A percentile compares a stretch with the other conserved stretches of the same genome.
Conservation (phyloP, 2,329 filamentous ascomycete genomes). For the Fusarium marasasianum region DNA sequence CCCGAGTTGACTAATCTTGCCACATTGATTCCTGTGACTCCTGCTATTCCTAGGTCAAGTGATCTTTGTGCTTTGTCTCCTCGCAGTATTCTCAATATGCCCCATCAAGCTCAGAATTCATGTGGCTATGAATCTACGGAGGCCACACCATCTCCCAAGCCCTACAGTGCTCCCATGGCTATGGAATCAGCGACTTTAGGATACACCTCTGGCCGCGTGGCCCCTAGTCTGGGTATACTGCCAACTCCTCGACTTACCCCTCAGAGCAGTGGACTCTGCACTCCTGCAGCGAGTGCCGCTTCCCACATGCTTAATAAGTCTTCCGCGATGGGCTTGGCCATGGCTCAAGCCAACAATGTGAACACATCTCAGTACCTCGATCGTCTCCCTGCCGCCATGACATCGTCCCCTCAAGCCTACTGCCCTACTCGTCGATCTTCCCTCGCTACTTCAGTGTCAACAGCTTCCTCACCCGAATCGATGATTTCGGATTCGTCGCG, state of each 20-base stretch:
- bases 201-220: conserved; percentile 58
- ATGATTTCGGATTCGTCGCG: conserved; percentile 72
- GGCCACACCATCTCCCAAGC: conserved; percentile 53
- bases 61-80: conserved; percentile 53
- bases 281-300: conserved; percentile 67
- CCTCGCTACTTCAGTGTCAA: conserved; percentile 70
- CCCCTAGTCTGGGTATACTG: conserved; percentile 64
- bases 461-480: conserved; percentile 72
- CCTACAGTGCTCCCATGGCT: conserved; percentile 52
- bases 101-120: conserved; percentile 48
- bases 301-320: conserved; percentile 59
- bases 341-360: conserved; percentile 62
- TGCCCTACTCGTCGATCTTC: conserved; percentile 66
- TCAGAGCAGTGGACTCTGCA: conserved; percentile 64
- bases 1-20: conserved; percentile 68
- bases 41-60: conserved; percentile 43
- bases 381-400: conserved; percentile 59
- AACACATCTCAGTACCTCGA: conserved; percentile 61
- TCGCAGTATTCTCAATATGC: conserved; percentile 56
- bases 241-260: conserved; percentile 69
- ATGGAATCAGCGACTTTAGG: conserved; percentile 59
- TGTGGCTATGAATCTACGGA: conserved; percentile 52
- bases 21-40: conserved; percentile 54
- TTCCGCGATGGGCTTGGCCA: conserved; percentile 69
- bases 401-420: conserved; percentile 63